Percentiles rank a stretch among this genome's conserved stretches.
Conservation (phyloP, 1,284 basidiomycete species). For the Cutaneotrichosporon cavernicola region DNA sequence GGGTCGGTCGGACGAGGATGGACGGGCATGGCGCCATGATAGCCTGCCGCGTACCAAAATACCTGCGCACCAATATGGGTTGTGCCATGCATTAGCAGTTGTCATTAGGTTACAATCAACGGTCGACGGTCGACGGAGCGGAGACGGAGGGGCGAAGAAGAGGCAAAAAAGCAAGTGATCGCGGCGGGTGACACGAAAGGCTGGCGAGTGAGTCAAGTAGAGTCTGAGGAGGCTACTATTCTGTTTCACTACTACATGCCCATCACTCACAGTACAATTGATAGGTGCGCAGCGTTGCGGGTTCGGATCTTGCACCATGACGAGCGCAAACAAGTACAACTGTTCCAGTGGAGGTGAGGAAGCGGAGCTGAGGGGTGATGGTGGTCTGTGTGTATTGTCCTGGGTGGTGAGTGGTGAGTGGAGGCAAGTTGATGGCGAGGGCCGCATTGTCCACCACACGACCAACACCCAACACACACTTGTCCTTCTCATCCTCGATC, state of each 20-base stretch:
- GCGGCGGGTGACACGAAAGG: not conserved
- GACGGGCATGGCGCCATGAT: not conserved
- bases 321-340: too few relatives aligned
- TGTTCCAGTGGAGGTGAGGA: too few relatives aligned
- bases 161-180: not conserved
- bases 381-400: too few relatives aligned
- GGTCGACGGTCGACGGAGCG: not conserved
- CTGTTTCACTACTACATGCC: too few relatives aligned
- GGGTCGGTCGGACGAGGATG: not conserved
- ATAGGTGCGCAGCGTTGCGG: not conserved
- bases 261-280: not conserved
- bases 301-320: too few relatives aligned
- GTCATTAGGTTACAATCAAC: not conserved
- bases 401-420: too few relatives aligned
- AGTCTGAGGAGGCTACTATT: not conserved
- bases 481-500: too few relatives aligned
- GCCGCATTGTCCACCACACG: too few relatives aligned
- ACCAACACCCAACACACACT: too few relatives aligned
- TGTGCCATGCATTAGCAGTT: not conserved
- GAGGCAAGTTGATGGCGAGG: too few relatives aligned
- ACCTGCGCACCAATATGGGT: constrained; percentile 1
- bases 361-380: too few relatives aligned
- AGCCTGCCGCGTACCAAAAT: not conserved
- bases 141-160: not conserved
- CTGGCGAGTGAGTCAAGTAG: not conserved